phyloP scores from a whole-genome alignment of 2,329 filamentous ascomycete genomes.

The Sporothrix inflata region DNA sequence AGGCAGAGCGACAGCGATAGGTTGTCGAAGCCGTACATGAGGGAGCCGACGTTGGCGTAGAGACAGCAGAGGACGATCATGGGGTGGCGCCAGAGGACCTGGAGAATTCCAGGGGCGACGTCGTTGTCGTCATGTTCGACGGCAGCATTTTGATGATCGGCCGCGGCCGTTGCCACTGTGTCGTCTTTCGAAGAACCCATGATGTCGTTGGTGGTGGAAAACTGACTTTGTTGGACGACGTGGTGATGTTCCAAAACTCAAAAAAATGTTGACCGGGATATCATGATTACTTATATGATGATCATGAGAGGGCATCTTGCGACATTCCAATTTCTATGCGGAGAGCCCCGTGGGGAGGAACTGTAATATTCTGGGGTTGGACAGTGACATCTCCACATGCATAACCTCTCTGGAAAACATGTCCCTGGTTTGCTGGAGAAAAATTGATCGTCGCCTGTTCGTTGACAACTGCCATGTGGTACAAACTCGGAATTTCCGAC shows the following conservation, averaged over 20 bases:
- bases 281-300: neutral
- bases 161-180: neutral
- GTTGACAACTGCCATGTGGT: neutral
- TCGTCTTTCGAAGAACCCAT: neutral
- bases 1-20: neutral
- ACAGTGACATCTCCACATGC: neutral
- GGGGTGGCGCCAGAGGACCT: neutral
- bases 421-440: neutral
- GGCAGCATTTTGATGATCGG: neutral
- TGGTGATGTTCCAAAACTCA: neutral
- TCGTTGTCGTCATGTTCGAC: neutral
- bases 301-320: neutral
- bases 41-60: conserved; percentile 12
- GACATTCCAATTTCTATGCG: neutral
- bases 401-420: too few species aligned
- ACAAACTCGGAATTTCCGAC: neutral
- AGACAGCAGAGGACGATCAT: neutral
- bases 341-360: conserved; percentile 2
- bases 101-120: neutral
- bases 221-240: neutral
- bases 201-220: neutral
- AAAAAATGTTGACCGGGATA: neutral
- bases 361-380: neutral
- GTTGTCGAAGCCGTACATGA: conserved; percentile 19
- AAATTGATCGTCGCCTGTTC: neutral